Conservation (phyloP, 129 eudicot genomes). For the Artemisia tridentata region DNA sequence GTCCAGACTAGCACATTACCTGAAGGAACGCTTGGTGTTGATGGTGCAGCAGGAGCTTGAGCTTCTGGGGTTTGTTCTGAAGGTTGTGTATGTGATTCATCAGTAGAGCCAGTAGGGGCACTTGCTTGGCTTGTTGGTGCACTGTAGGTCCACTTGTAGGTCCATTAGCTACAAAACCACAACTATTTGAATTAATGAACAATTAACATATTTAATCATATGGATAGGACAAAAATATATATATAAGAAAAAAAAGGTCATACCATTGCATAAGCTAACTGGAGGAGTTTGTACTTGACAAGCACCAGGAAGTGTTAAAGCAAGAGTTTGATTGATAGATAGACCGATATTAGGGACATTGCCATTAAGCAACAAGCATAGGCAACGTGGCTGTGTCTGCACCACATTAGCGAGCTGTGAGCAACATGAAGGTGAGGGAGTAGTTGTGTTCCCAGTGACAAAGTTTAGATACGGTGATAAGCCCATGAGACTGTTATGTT, state of each 20-base stretch:
- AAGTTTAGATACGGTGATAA: conserved; percentile 48
- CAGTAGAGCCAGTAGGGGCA: conserved; percentile 25
- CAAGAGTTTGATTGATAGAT: conserved; percentile 58
- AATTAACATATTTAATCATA: not conserved
- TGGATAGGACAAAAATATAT: not conserved
- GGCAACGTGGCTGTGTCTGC: conserved; percentile 56
- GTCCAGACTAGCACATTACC: conserved; percentile 15
- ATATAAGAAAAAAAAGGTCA: not conserved
- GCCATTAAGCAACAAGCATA: conserved; percentile 52
- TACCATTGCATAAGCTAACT: conserved; percentile 58
- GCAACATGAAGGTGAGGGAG: conserved; percentile 50
- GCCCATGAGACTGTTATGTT: conserved; percentile 39
- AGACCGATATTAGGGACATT: conserved; percentile 44
- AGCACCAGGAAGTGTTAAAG: conserved; percentile 53
- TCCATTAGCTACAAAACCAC: conserved; percentile 15
- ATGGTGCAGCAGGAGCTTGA: conserved; percentile 29
- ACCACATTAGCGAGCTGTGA: conserved; percentile 44
- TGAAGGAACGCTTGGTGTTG: conserved; percentile 21
- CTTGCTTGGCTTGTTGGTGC: conserved; percentile 32
- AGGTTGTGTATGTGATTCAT: conserved; percentile 12
- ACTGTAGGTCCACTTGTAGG: conserved; percentile 30
- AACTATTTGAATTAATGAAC: too few relatives aligned
- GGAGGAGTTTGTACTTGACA: conserved; percentile 73
- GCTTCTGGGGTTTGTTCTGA: conserved; percentile 30
- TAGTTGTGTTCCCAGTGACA: conserved; percentile 39